Percentiles rank a stretch among this genome's conserved stretches.
Evolutionary conservation across 176 grass and related monocot species (phyloP).

Genomic region (Phyllostachys edulis): DNA sequence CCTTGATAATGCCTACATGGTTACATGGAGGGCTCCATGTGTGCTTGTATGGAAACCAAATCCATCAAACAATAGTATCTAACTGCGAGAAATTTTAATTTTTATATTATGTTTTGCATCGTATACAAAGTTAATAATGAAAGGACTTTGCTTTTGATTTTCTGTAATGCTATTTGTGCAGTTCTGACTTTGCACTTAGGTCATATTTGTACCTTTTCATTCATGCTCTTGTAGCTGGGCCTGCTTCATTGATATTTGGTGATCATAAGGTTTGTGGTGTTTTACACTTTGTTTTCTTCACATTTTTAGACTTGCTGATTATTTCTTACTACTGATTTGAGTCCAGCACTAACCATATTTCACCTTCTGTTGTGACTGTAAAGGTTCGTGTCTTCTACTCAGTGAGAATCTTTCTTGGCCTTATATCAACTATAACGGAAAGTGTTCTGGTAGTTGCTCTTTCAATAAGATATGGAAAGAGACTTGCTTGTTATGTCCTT

Average conservation of each 20-base stretch:
- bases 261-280: conserved; percentile 73
- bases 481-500: conserved; percentile 85
- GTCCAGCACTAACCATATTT: conserved; percentile 16
- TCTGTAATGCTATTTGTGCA: conserved; percentile 47
- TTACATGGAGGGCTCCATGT: neutral
- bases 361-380: conserved; percentile 30
- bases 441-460: conserved; percentile 81
- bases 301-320: conserved; percentile 7
- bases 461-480: conserved; percentile 93
- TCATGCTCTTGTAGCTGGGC: conserved; percentile 78
- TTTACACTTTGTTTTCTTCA: conserved; percentile 23
- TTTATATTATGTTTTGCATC: neutral
- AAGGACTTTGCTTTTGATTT: conserved; percentile 23
- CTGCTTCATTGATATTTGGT: conserved; percentile 75
- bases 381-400: conserved; percentile 88
- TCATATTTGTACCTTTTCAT: conserved; percentile 96
- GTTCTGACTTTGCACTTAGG: conserved; percentile 82
- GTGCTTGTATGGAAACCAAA: conserved; percentile 13
- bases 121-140: neutral
- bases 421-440: conserved; percentile 91
- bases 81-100: neutral
- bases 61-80: neutral
- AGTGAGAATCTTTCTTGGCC: conserved; percentile 94
- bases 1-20: neutral
- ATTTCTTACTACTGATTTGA: conserved; percentile 12